Evolutionary conservation across 352 stramenopile species (phyloP).

Genomic region (Aphanomyces cochlioides): DNA sequence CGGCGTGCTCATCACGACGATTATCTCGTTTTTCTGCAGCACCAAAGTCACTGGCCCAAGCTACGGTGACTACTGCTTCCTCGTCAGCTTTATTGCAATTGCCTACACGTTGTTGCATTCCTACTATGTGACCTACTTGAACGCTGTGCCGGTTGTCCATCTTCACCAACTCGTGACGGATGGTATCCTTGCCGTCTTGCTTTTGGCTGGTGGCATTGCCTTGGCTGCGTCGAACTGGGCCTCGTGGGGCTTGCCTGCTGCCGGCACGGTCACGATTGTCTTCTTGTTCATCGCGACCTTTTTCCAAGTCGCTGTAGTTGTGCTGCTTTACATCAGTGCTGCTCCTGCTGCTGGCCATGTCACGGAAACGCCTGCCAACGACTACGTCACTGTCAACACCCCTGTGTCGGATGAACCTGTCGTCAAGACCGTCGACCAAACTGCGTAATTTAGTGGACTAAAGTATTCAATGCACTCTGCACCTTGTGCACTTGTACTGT

Average conservation of each 20-base stretch:
- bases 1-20: not conserved
- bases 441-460: not conserved
- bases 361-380: not conserved
- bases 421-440: not conserved
- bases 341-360: not conserved
- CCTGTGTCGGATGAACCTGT: conserved; percentile 10
- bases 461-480: not conserved
- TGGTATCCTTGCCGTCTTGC: conserved; percentile 8
- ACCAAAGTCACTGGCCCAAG: conserved; percentile 4
- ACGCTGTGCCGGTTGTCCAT: not conserved
- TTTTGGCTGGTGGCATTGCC: not conserved
- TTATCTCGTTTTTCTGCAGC: conserved; percentile 21
- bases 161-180: conserved; percentile 1
- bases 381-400: not conserved
- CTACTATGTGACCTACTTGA: not conserved
- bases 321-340: not conserved
- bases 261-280: not conserved
- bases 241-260: not conserved
- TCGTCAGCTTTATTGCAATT: not conserved
- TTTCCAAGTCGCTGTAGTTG: conserved; percentile 16
- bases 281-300: conserved; percentile 8
- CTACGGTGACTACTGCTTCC: conserved; percentile 9
- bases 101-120: not conserved
- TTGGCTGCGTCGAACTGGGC: not conserved
- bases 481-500: no score